Evolutionary conservation across 2,329 filamentous ascomycete species (phyloP).

Genomic region (Colletotrichum destructivum): DNA sequence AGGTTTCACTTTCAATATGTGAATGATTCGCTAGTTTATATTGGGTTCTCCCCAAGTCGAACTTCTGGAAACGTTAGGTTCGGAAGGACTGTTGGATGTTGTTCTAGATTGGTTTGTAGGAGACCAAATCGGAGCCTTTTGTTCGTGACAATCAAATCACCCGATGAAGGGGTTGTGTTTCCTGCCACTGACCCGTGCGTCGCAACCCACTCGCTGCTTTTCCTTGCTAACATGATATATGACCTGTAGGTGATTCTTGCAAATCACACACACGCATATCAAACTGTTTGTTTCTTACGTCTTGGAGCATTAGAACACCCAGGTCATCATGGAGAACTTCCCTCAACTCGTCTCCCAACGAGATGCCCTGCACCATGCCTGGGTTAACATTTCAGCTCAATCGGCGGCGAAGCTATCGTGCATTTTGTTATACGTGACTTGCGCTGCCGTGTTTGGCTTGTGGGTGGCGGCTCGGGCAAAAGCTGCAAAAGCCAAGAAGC

Average conservation of each 20-base stretch:
- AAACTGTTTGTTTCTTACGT: background rate
- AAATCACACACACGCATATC: background rate
- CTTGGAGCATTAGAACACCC: background rate
- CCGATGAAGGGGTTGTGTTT: background rate
- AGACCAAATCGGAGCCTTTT: constrained; percentile 19
- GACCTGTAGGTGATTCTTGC: background rate
- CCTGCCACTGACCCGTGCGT: background rate
- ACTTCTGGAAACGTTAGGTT: too few relatives aligned
- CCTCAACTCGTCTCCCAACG: too few relatives aligned
- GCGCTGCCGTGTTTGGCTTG: background rate
- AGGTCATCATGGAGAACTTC: background rate
- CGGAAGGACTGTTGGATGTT: too few relatives aligned
- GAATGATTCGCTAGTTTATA: too few relatives aligned
- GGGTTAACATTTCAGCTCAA: constrained; percentile 7
- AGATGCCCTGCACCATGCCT: background rate
- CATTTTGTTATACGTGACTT: background rate
- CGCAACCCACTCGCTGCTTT: background rate
- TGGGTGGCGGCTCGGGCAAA: background rate
- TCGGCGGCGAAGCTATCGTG: background rate
- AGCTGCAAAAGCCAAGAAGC: background rate
- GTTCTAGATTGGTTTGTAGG: too few relatives aligned
- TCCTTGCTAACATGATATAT: background rate
- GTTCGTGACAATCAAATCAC: background rate
- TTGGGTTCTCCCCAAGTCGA: too few relatives aligned
- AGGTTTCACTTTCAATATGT: too few relatives aligned